A percentile compares a stretch with the other conserved stretches of the same genome.
Conservation (phyloP, 495 filamentous ascomycete genomes). For the Penicillium coffeae region DNA sequence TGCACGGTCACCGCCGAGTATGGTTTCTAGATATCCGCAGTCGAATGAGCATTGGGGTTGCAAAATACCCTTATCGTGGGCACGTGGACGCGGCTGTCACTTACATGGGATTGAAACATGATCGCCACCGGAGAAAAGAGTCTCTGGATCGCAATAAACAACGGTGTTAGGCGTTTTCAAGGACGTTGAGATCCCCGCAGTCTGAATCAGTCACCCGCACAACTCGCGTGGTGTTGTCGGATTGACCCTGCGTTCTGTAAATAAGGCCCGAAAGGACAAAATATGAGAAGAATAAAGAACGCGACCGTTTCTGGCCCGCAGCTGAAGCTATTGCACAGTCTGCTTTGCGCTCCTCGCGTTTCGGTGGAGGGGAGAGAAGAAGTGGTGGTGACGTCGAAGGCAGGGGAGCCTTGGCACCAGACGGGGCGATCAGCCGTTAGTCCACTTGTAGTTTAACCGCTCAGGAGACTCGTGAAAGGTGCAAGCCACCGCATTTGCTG, state of each 20-base stretch:
- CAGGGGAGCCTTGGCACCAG: constrained; percentile 9
- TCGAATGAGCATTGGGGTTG: constrained; percentile 5
- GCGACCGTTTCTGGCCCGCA: no score
- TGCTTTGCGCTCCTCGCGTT: neutral
- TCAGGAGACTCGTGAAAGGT: no score
- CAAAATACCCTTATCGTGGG: constrained; percentile 8
- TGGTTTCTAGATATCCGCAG: constrained; percentile 61
- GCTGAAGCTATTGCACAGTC: no score
- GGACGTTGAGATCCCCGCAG: no score
- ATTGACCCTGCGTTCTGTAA: neutral
- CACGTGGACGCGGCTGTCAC: constrained; percentile 6
- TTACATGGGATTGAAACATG: constrained; percentile 43
- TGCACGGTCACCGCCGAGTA: constrained; percentile 94
- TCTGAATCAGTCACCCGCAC: neutral
- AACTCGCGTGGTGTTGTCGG: neutral
- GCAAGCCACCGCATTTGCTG: no score
- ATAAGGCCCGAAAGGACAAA: no score
- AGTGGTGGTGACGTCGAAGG: constrained; percentile 28
- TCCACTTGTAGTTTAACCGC: no score
- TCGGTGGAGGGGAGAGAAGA: neutral
- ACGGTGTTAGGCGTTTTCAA: no score
- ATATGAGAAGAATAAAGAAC: no score
- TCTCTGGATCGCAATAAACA: no score
- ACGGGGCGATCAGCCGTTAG: neutral
- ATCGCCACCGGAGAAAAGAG: no score